Base-by-base conservation (phyloP, 768 basidiomycete genomes). In the Kwoniella dendrophila region DNA sequence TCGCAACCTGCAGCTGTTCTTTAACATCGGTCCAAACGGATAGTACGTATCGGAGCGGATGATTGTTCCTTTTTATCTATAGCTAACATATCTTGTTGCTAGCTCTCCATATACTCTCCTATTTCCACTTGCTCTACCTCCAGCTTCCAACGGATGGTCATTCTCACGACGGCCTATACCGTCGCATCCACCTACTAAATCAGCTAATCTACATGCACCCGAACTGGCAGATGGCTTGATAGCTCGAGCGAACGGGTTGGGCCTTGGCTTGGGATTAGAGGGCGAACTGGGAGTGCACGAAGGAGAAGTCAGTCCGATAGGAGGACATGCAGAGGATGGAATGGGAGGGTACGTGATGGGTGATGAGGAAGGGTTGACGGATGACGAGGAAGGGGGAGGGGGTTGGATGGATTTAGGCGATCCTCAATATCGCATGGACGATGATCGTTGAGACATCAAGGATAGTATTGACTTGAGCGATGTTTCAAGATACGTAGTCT, bases 91-190 rank as follows among this genome's bases (percentile, higher is more conserved):
- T 30, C 55, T 6, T 24, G 27, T 36, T 14, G 3, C 33, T 65
- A 94, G 92, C 78, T 86, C 92, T 0, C 76, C 83, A 26, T 85
- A 85, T 54, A 92, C 92, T 0, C 84, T 98, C n/a, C 70, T 97
- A 20, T 64, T 98, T 14, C 96, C 96, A 0, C 76, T 92, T 3
- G 86, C 88, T 10, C 83, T 89, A 27, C 84, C 85, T 57, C 92
- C 95, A 0, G 88, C 89, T 59, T 89, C 90, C 0, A 88, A 97
- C 72, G 96, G 96, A 1, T 83, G 85, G 60, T 36, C 68, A 2
- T 75, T 51, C 51, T 69, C 73, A 5, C 68, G 69, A 3, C 63
- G 73, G 16, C 34, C 64, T 3, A 55, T 74, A 4, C 69, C 73
- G 3, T 30, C 34, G 44, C 52, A 55, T 50, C 63, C 54, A 29